A percentile compares a stretch with the other conserved stretches of the same genome.
These are phyloP conservation scores for Xylariomycetidae sp. DNA, from an alignment of 2,329 filamentous ascomycete species.

Conservation along the genomic window DNA sequence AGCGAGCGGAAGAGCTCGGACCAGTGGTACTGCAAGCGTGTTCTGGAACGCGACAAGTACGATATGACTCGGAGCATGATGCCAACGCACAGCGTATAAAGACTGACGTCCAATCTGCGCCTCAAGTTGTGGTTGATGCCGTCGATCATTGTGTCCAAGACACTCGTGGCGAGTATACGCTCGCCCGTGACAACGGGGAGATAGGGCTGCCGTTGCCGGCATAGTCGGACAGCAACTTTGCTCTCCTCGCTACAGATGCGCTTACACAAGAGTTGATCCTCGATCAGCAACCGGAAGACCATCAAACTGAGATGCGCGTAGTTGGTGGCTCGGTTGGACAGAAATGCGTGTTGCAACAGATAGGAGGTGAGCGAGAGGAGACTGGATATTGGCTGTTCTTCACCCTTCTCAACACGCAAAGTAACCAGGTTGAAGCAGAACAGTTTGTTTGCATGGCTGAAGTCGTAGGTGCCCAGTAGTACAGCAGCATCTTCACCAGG, in stretches of 20 bases:
- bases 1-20: slow-evolving; percentile 88
- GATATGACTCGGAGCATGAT: slow-evolving; percentile 79
- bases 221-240: slow-evolving; percentile 70
- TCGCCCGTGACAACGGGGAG: slow-evolving; percentile 69
- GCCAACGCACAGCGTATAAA: slow-evolving; percentile 77
- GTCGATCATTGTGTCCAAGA: slow-evolving; percentile 85
- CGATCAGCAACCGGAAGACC: slow-evolving; percentile 77
- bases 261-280: slow-evolving; percentile 78
- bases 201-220: slow-evolving; percentile 81
- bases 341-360: slow-evolving; percentile 85
- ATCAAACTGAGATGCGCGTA: slow-evolving; percentile 85
- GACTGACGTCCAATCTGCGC: slow-evolving; percentile 72
- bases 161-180: slow-evolving; percentile 64
- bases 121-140: slow-evolving; percentile 91
- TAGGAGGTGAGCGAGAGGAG: slow-evolving; percentile 90
- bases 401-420: slow-evolving; percentile 53
- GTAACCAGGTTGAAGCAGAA: slow-evolving; percentile 83
- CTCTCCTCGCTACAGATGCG: slow-evolving; percentile 75
- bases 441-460: slow-evolving; percentile 88
- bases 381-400: slow-evolving; percentile 69
- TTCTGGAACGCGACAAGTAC: slow-evolving; percentile 75
- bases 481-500: slow-evolving; percentile 75
- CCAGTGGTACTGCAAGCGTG: slow-evolving; percentile 86
- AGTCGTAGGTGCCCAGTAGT: slow-evolving; percentile 84
- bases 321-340: slow-evolving; percentile 68